phyloP scores from a whole-genome alignment of 371 early-diverging fungal species.

The Catenaria anguillulae region DNA sequence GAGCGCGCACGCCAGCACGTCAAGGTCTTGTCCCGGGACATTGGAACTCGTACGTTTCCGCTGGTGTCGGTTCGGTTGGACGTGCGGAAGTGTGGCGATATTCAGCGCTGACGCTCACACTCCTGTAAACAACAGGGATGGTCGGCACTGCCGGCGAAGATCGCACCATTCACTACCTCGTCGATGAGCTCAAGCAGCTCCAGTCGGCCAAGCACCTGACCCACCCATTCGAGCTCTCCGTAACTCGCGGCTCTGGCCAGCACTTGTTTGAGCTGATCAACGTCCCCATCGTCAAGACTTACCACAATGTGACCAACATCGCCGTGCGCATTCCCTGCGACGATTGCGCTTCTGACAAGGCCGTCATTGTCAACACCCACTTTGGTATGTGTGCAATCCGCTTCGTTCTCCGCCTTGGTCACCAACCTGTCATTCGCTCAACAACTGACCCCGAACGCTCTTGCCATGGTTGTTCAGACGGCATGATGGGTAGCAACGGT shows the following conservation, averaged over 20 bases:
- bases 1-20: conserved; percentile 3
- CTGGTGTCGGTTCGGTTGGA: too few relatives aligned
- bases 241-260: conserved; percentile 41
- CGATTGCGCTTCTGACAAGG: conserved; percentile 30
- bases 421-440: too few relatives aligned
- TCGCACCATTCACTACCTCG: background rate
- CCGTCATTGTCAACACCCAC: conserved; percentile 53
- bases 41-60: background rate
- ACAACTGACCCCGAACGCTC: too few relatives aligned
- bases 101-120: too few relatives aligned
- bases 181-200: background rate
- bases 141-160: conserved; percentile 2
- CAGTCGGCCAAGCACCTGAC: background rate
- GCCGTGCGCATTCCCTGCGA: conserved; percentile 53
- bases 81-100: too few relatives aligned
- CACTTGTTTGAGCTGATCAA: conserved; percentile 56
- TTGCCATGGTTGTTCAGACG: too few relatives aligned
- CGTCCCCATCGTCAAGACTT: conserved; percentile 1
- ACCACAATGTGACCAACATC: conserved; percentile 51
- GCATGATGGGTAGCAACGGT: conserved; percentile 29
- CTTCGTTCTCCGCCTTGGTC: too few relatives aligned
- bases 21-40: background rate
- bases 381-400: too few relatives aligned
- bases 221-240: conserved; percentile 35
- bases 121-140: too few relatives aligned